Base-by-base conservation (phyloP, 108 stramenopile genomes). In the Nitzschia inconspicua region DNA sequence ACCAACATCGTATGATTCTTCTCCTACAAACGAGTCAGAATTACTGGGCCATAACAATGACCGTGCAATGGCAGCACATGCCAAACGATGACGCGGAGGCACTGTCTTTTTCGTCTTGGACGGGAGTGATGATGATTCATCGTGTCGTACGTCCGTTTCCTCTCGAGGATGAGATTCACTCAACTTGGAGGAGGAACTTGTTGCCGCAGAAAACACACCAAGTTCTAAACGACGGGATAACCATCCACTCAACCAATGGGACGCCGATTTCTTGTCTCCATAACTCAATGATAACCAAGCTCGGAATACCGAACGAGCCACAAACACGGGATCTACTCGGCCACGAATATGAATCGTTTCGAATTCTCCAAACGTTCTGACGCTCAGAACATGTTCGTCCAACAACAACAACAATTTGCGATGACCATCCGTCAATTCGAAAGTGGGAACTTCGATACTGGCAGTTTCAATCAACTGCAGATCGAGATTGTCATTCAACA, bases 281-380 rank as follows among this genome's bases (percentile, higher is more conserved):
- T 26, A 56, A 23, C 73, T 75, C 29, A 88, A 51, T 36, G 54
- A 56, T 10, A 68, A 66, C 88, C 88, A 93, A 10, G 80, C 70
- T 34, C 88, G 82, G 42, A 93, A 78, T 50, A 82, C 78, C 10
- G 75, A 58, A 28, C 72, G 53, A 5, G 86, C 84, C 19, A 79
- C 83, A 60, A 80, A 80, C 20, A 88, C 82, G 31, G 91, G 88
- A 56, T 85, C 84, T 7, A 88, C 64, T 24, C 54, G 54, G 11
- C 80, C 91, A 31, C 75, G 66, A 24, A 22, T 48, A 23, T 76
- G 63, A 23, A 44, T 26, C 0, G 74, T 27, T 22, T 84, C 59
- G 35, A 93, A 88, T 9, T 93, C 83, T 49, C 91, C 91, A 57
- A 76, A 88, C 23, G 65, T 86, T 28, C 51, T 57, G n/a, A 85